phyloP scores from a whole-genome alignment of 2,329 filamentous ascomycete species.

The Penicillium sp. region DNA sequence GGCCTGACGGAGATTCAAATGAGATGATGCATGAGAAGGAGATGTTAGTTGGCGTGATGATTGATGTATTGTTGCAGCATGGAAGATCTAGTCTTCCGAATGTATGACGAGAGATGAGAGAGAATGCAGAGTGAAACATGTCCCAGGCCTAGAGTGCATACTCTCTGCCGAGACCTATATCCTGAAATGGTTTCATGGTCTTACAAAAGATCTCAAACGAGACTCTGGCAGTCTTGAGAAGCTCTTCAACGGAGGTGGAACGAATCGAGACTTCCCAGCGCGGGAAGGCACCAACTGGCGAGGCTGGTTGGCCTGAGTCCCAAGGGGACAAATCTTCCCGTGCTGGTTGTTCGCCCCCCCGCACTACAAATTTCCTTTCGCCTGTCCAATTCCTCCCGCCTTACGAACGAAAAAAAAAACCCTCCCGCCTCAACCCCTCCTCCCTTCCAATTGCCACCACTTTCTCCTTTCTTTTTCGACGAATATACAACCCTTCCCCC shows the following conservation, averaged over 20 bases:
- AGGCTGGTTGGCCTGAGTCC: neutral
- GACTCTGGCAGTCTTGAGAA: neutral
- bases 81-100: neutral
- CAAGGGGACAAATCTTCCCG: neutral
- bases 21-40: neutral
- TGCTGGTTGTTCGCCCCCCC: neutral
- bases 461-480: conserved; percentile 1
- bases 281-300: neutral
- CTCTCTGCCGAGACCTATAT: neutral
- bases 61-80: neutral
- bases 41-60: neutral
- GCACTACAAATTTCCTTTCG: conserved; percentile 24
- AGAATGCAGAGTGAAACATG: neutral
- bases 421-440: conserved; percentile 4
- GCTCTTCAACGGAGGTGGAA: neutral
- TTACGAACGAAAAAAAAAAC: neutral
- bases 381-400: conserved; percentile 8
- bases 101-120: neutral
- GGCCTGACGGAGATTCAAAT: neutral
- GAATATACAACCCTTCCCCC: conserved; percentile 1
- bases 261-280: too few relatives aligned
- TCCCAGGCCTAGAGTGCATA: neutral
- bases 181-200: neutral
- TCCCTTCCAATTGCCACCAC: conserved; percentile 1
- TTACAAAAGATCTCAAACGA: neutral